These are phyloP conservation scores for Diaporthe sp. DNA, from an alignment of 2,329 filamentous ascomycete genomes.

Conservation along the genomic window DNA sequence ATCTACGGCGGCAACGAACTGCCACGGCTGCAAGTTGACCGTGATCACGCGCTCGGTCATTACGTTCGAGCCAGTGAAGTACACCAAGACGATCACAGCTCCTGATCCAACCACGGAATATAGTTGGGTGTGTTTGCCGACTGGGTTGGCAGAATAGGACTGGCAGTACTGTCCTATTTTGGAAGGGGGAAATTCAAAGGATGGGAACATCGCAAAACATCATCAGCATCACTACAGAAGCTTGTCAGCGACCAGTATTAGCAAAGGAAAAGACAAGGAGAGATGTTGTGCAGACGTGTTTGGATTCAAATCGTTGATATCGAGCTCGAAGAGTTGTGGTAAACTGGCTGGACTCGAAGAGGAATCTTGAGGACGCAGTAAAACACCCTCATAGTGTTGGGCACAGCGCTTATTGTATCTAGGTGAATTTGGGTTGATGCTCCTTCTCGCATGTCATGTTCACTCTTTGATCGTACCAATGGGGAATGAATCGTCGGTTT, in stretches of 20 bases:
- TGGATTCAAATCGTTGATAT: neutral
- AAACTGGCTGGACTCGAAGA: neutral
- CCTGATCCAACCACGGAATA: slow-evolving; percentile 1
- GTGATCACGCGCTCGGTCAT: neutral
- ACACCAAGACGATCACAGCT: slow-evolving; percentile 17
- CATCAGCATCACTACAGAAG: too few species aligned
- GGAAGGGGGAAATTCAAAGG: neutral
- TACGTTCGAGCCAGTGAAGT: neutral
- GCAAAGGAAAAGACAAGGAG: neutral
- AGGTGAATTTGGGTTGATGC: too few species aligned
- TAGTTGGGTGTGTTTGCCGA: slow-evolving; percentile 9
- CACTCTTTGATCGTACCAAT: too few species aligned
- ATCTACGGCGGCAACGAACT: slow-evolving; percentile 8
- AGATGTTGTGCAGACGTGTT: neutral
- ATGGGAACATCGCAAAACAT: neutral
- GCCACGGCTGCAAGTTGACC: slow-evolving; percentile 21
- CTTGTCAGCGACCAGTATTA: neutral
- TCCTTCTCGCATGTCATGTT: too few species aligned
- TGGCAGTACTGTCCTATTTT: too few species aligned
- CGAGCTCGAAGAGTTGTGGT: too few species aligned
- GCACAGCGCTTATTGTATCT: too few species aligned
- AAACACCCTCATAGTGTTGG: neutral
- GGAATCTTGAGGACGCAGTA: neutral
- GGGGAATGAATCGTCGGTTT: too few species aligned
- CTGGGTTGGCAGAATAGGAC: neutral